Evolutionary conservation across 2,329 filamentous ascomycete species (phyloP).

Genomic region (Xylaria polymorpha): DNA sequence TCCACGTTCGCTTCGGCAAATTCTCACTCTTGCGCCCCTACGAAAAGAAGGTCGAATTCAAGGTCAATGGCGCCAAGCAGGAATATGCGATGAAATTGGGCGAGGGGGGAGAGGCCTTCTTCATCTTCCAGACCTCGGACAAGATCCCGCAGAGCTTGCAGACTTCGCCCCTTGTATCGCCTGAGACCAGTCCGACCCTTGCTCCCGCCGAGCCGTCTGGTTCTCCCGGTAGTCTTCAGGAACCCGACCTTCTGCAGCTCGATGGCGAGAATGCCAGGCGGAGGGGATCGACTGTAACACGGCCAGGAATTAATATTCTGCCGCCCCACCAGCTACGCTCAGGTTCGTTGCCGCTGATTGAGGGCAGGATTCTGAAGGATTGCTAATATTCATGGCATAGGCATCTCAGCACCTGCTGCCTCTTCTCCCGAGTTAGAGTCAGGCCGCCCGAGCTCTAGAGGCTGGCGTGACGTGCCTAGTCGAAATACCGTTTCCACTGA

Average conservation of each 20-base stretch:
- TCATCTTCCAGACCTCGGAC: conserved; percentile 95
- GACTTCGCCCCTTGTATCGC: conserved; percentile 93
- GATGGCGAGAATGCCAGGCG: conserved; percentile 59
- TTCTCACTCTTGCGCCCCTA: conserved; percentile 94
- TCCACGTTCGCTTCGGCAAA: conserved; percentile 98
- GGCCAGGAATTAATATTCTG: conserved; percentile 61
- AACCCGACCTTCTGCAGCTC: conserved; percentile 76
- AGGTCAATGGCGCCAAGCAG: conserved; percentile 91
- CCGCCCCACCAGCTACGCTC: conserved; percentile 44
- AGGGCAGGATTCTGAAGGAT: background rate
- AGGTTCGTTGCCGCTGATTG: conserved; percentile 28
- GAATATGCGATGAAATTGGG: conserved; percentile 98
- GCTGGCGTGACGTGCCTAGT: conserved; percentile 59
- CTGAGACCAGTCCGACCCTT: conserved; percentile 84
- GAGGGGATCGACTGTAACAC: conserved; percentile 53
- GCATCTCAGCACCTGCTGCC: conserved; percentile 63
- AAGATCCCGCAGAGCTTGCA: conserved; percentile 93
- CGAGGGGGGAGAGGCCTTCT: conserved; percentile 97
- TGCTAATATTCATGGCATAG: conserved; percentile 47
- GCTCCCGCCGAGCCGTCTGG: conserved; percentile 58
- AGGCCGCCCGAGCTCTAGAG: conserved; percentile 61
- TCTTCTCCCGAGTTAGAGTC: conserved; percentile 63
- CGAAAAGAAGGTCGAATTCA: conserved; percentile 99
- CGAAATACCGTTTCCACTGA: conserved; percentile 64
- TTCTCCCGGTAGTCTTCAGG: conserved; percentile 62